Conservation (phyloP, 495 filamentous ascomycete species). For the Aspergillus mulundensis region DNA sequence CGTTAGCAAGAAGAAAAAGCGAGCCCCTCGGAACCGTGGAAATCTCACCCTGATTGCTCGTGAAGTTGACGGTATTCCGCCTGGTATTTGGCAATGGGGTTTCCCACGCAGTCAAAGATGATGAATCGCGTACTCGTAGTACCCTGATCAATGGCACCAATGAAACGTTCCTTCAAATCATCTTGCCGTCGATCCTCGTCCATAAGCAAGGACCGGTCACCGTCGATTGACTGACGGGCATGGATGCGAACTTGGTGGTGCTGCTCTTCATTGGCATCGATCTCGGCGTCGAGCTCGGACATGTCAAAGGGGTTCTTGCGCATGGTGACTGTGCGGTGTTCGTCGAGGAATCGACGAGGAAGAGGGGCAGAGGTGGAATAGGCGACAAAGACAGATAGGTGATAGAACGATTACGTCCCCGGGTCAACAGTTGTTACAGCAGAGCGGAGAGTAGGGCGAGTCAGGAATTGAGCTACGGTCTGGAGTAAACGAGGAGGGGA, state of each 20-base stretch:
- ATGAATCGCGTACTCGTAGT: slow-evolving; percentile 92
- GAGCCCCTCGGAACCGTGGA: not conserved
- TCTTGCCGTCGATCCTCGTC: slow-evolving; percentile 31
- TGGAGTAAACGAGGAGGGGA: slow-evolving; percentile 1
- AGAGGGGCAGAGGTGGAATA: not conserved
- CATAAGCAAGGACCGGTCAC: slow-evolving; percentile 41
- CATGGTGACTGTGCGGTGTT: slow-evolving; percentile 22
- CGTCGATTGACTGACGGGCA: slow-evolving; percentile 33
- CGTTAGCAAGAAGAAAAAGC: slow-evolving; percentile 11
- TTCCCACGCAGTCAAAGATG: slow-evolving; percentile 79
- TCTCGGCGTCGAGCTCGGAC: slow-evolving; percentile 29
- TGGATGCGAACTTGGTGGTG: slow-evolving; percentile 23
- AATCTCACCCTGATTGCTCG: slow-evolving; percentile 78
- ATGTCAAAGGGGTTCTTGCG: slow-evolving; percentile 39
- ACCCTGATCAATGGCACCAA: slow-evolving; percentile 82
- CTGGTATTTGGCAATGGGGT: slow-evolving; percentile 81
- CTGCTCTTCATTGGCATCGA: slow-evolving; percentile 28
- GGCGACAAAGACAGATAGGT: slow-evolving; percentile 8
- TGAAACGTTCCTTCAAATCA: slow-evolving; percentile 48
- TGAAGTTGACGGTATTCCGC: slow-evolving; percentile 88
- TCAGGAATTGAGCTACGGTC: slow-evolving; percentile 12
- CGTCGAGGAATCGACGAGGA: slow-evolving; percentile 1
- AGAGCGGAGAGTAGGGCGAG: slow-evolving; percentile 11
- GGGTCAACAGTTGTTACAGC: slow-evolving; percentile 3
- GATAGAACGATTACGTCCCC: slow-evolving; percentile 5